Base-by-base conservation (phyloP, 495 filamentous ascomycete species). In the Acidiella bohemica region DNA sequence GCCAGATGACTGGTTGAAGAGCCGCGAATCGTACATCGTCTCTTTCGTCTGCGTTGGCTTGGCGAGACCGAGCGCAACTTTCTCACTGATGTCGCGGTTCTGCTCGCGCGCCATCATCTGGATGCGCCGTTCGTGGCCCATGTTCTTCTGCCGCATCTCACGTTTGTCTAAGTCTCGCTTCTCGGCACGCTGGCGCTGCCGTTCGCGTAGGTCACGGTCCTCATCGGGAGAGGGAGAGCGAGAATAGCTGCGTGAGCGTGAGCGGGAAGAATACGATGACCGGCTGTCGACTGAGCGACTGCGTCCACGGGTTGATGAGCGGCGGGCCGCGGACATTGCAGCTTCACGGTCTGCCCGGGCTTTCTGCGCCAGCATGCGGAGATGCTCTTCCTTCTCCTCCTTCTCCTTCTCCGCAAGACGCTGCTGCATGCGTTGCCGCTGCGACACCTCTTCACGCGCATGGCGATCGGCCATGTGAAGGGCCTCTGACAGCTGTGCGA, bases 341-440 rank as follows among this genome's bases (percentile, higher is more conserved):
- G 69, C 68, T 11, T 73, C 68, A 39, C 81, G 70, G 34, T 84
- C 85, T 53, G 88, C 84, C 34, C 90, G 73, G 1, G 92, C 90
- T 63, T 90, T 84, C 53, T 93, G 84, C 2, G 90, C 90, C 32
- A 99, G 67, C 57, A 75, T 68, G 42, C 90, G 82, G 26, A 99
- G 70, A 56, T 93, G 76, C 11, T 96, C 92, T 59, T 99, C 92
- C 55, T 94, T 93, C 53, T 84, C 79, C 9, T 70, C 65, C 57
- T 92, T 93, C 58, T 96, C 90, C 67, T 94, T 96, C 63, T 99
- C 92, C 10, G 90, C 90, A 26, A 99, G 67, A 47, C 83, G 76
- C 61, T 96, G 88, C 56, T 99, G 92, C 88, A 99, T 95, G 47
- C 81, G 67, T 7, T 84, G 80, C 39, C 90, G 74, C 57, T 93